These are phyloP conservation scores for Ormosia emarginata DNA, from an alignment of 306 rosid genomes.

Conservation along the genomic window DNA sequence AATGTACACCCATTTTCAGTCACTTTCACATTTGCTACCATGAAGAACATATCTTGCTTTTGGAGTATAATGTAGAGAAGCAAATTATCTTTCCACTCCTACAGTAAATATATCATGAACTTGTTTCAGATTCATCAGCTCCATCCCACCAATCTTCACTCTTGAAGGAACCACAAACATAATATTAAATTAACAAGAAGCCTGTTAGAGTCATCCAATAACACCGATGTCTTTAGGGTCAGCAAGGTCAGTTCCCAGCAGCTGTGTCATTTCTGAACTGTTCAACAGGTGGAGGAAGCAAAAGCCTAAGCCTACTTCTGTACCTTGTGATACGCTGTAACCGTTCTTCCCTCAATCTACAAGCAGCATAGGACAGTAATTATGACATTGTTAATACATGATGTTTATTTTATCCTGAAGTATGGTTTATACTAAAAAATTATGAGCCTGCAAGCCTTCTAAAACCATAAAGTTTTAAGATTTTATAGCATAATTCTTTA, in stretches of 20 bases:
- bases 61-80: background rate
- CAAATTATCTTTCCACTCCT: background rate
- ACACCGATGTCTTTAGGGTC: conserved; percentile 6
- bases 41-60: background rate
- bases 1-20: conserved; percentile 11
- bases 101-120: background rate
- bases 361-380: conserved; percentile 7
- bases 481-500: background rate
- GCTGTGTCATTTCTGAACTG: conserved; percentile 62
- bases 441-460: background rate
- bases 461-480: background rate
- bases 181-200: background rate
- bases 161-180: background rate
- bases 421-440: background rate
- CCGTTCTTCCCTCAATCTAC: conserved; percentile 77
- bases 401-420: background rate
- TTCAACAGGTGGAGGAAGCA: conserved; percentile 74
- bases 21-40: conserved; percentile 1
- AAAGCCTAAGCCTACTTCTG: conserved; percentile 78
- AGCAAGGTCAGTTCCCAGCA: conserved; percentile 48
- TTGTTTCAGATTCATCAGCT: background rate
- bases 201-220: background rate
- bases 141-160: background rate
- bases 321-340: conserved; percentile 68
- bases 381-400: background rate